A percentile compares a stretch with the other conserved stretches of the same genome.
Conservation (phyloP, 1,284 basidiomycete genomes). For the Irpex lacteus region DNA sequence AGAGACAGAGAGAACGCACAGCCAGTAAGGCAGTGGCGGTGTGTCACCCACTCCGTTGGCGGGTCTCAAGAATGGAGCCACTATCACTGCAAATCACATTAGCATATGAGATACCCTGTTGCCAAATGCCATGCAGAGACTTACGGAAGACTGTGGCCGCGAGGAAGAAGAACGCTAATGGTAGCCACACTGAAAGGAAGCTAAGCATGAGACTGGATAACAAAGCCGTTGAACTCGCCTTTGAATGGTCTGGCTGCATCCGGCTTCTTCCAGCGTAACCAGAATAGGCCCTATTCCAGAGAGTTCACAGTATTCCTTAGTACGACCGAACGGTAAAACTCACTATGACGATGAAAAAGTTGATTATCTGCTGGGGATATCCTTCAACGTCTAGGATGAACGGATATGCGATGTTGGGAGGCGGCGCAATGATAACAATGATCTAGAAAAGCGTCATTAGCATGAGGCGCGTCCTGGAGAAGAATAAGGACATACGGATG, state of each 20-base stretch:
- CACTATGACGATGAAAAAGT: conserved; percentile 47
- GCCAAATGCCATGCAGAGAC: neutral
- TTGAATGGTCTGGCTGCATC: conserved; percentile 47
- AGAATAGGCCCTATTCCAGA: conserved; percentile 44
- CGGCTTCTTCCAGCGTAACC: conserved; percentile 46
- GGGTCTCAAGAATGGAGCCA: conserved; percentile 50
- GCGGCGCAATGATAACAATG: conserved; percentile 44
- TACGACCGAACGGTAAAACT: conserved; percentile 10
- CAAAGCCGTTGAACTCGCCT: conserved; percentile 26
- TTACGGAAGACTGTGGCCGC: conserved; percentile 34
- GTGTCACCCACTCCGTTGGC: conserved; percentile 49
- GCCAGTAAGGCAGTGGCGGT: conserved; percentile 52
- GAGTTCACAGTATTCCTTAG: neutral
- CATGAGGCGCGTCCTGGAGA: neutral
- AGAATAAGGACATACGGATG: conserved; percentile 45
- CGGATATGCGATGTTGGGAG: conserved; percentile 61
- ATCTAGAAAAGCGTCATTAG: conserved; percentile 30
- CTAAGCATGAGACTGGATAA: neutral
- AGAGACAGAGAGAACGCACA: conserved; percentile 30
- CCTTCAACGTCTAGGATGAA: conserved; percentile 56
- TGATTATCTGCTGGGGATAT: conserved; percentile 50
- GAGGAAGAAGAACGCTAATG: conserved; percentile 50
- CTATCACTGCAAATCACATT: conserved; percentile 33
- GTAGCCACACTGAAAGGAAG: conserved; percentile 43
- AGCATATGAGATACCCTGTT: neutral